A percentile compares a stretch with the other conserved stretches of the same genome.
Evolutionary conservation across 768 basidiomycete species (phyloP).

Genomic region (Trametopsis cervina): DNA sequence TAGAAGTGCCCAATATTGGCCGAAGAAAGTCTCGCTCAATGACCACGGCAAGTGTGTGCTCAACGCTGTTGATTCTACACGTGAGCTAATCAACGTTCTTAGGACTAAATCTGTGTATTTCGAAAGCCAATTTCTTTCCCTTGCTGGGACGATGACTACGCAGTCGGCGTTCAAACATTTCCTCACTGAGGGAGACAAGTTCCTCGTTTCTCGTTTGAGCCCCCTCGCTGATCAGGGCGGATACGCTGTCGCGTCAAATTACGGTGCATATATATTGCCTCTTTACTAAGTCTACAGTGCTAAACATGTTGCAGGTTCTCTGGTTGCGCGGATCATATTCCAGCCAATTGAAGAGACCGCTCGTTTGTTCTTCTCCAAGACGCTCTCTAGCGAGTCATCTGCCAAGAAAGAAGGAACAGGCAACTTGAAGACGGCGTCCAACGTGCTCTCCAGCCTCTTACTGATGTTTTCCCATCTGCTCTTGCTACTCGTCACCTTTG

Average conservation of each 20-base stretch:
- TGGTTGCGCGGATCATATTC: slow-evolving; percentile 87
- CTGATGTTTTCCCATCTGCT: slow-evolving; percentile 68
- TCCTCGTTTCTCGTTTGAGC: slow-evolving; percentile 80
- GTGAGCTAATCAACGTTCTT: neutral
- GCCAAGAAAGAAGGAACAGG: neutral
- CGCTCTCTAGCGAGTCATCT: slow-evolving; percentile 27
- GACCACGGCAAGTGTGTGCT: slow-evolving; percentile 25
- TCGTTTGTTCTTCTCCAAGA: slow-evolving; percentile 81
- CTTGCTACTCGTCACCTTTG: slow-evolving; percentile 67
- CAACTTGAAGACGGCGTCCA: slow-evolving; percentile 32
- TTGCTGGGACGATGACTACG: slow-evolving; percentile 78
- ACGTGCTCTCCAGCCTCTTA: slow-evolving; percentile 38
- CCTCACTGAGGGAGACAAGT: slow-evolving; percentile 91
- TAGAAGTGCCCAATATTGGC: slow-evolving; percentile 12
- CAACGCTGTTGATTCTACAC: neutral
- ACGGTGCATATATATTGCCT: slow-evolving; percentile 47
- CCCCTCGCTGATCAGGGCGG: slow-evolving; percentile 86
- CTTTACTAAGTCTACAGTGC: neutral
- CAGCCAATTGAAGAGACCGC: slow-evolving; percentile 94
- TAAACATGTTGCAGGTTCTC: slow-evolving; percentile 53
- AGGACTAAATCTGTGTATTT: slow-evolving; percentile 31
- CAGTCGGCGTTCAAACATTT: slow-evolving; percentile 93
- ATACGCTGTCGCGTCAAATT: slow-evolving; percentile 93
- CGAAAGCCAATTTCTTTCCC: slow-evolving; percentile 39
- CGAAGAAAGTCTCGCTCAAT: slow-evolving; percentile 15